Percentiles rank a stretch among this genome's conserved stretches.
Evolutionary conservation across 495 filamentous ascomycete species (phyloP).

Genomic region (Platismatia glauca): DNA sequence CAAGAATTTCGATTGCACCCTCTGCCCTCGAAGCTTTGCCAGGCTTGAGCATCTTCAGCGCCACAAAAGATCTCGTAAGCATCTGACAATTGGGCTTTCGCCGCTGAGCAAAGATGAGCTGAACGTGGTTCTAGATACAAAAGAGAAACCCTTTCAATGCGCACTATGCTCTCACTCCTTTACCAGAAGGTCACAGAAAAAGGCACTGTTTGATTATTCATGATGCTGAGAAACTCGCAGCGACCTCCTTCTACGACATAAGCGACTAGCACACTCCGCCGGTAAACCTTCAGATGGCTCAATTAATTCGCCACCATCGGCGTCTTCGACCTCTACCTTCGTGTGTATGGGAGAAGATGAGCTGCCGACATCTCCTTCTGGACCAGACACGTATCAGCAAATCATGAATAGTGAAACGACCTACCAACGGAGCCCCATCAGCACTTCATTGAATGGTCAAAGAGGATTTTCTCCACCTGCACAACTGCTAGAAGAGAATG

Average conservation of each 20-base stretch:
- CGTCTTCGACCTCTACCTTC: not conserved
- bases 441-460: not conserved
- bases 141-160: not conserved
- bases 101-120: not conserved
- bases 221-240: not conserved
- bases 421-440: not conserved
- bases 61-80: not conserved
- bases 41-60: slow-evolving; percentile 1
- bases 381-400: not conserved
- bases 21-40: slow-evolving; percentile 1
- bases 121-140: not conserved
- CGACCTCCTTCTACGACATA: slow-evolving; percentile 2
- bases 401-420: too few relatives aligned
- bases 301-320: not conserved
- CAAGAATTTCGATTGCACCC: not conserved
- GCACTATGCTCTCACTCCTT: not conserved
- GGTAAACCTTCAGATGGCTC: too few relatives aligned
- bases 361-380: not conserved
- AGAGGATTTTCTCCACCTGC: not conserved
- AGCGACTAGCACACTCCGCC: not conserved
- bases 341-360: not conserved
- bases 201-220: not conserved
- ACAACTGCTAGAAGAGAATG: not conserved
- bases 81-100: not conserved
- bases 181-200: not conserved